Base-by-base conservation (phyloP, 352 stramenopile species). In the Aphanomyces astaci region DNA sequence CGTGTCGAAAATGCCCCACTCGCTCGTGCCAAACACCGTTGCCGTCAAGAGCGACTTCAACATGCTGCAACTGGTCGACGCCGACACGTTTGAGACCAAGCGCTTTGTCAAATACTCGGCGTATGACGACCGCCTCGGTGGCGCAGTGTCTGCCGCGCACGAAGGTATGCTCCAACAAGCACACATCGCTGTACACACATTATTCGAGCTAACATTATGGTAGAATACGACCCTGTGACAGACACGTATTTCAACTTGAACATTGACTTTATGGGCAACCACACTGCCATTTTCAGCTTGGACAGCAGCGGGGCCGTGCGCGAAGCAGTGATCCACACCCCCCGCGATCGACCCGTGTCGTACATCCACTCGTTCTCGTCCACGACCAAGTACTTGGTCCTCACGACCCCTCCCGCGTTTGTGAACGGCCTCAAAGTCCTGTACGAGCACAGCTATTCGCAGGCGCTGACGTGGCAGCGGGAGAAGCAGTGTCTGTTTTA, bases 1-100 rank as follows among this genome's bases (percentile, higher is more conserved):
- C 4, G 17, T 59, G 19, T 59, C 51, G 24, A 22, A 9, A 4
- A 10, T 59, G 51, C 25, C 30, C 30, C 7, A 30, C 22, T 59
- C 51, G 17, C 48, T 55, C n/a, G 51, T 3, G n/a, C 51, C 27
- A 19, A 59, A 59, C 51, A 59, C 51, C 22, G 5, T 59, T 32
- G 51, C 51, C 22, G 24, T 59, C 51, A 59, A 59, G 51, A 59
- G 51, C 51, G 51, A 59, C 27, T 39, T 24, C 51, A 59, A 59
- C 51, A 33, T 22, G 19, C 51, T 59, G 22, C 27, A 59, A 30
- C 24, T 59, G 11, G 27, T 59, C 27, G 51, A 59, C 27, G 51
- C 27, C 51, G 51, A 59, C 51, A 59, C 27, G n/a, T 59, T 59
- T 19, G 51, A 59, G 24, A 59, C 51, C 22, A 59, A 59, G 2